phyloP scores from a whole-genome alignment of 2,329 filamentous ascomycete species.

The Colletotrichum sp. region DNA sequence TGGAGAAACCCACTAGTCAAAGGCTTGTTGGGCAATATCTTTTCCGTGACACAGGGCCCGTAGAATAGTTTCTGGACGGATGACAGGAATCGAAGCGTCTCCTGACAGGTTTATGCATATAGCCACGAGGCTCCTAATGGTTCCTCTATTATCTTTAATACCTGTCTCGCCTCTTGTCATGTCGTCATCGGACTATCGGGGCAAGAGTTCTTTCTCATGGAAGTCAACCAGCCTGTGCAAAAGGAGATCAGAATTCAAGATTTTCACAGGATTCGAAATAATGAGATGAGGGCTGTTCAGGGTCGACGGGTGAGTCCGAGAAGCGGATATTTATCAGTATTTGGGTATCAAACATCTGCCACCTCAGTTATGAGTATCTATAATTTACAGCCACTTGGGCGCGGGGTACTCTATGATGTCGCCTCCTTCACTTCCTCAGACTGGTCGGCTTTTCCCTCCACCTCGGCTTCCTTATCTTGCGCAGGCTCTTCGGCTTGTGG shows the following conservation, averaged over 20 bases:
- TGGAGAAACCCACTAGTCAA: constrained; percentile 43
- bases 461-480: neutral
- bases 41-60: constrained; percentile 40
- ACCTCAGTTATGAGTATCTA: neutral
- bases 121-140: neutral
- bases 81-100: neutral
- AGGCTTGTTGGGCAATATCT: constrained; percentile 41
- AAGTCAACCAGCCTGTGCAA: neutral
- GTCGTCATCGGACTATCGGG: neutral
- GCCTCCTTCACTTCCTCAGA: neutral
- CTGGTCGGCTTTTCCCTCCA: neutral
- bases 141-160: neutral
- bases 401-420: neutral
- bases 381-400: neutral
- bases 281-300: neutral
- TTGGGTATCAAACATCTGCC: constrained; percentile 15
- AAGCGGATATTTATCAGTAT: neutral
- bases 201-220: neutral
- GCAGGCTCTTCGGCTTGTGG: neutral
- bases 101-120: neutral
- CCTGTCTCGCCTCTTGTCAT: neutral
- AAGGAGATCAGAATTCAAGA: neutral
- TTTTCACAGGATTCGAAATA: neutral
- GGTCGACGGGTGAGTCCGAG: neutral
- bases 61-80: constrained; percentile 14